These are phyloP conservation scores for Porcisia deanei DNA, from an alignment of 208 protist genomes.

Conservation along the genomic window DNA sequence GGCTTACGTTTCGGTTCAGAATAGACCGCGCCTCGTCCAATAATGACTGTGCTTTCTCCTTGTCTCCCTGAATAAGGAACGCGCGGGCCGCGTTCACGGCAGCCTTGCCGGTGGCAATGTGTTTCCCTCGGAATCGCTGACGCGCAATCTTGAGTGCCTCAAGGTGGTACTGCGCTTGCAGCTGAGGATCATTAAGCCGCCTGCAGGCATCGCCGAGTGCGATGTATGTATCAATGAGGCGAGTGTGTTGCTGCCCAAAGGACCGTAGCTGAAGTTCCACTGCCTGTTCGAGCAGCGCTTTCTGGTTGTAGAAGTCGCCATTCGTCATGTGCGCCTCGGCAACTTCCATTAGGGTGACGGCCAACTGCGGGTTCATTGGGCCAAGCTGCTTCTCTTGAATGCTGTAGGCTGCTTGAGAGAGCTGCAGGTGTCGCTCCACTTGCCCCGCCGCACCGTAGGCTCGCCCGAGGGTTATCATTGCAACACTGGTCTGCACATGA, in stretches of 20 bases:
- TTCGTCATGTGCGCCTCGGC: constrained; percentile 69
- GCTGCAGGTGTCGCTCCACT: constrained; percentile 56
- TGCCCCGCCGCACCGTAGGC: constrained; percentile 70
- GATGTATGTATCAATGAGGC: constrained; percentile 76
- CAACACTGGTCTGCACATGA: constrained; percentile 78
- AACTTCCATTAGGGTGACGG: constrained; percentile 70
- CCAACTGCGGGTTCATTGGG: constrained; percentile 75
- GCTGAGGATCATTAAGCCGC: constrained; percentile 54
- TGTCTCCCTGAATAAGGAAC: constrained; percentile 47
- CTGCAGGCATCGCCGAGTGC: constrained; percentile 70
- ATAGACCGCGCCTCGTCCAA: constrained; percentile 51
- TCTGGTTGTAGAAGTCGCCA: constrained; percentile 66
- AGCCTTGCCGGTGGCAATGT: constrained; percentile 67
- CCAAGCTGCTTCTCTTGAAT: constrained; percentile 79
- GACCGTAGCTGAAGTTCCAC: constrained; percentile 79
- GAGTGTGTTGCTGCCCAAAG: constrained; percentile 75
- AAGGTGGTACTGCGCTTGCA: constrained; percentile 65
- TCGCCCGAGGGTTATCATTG: constrained; percentile 67
- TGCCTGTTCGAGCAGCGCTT: constrained; percentile 72
- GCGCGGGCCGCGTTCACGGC: constrained; percentile 61
- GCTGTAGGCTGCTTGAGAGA: constrained; percentile 60
- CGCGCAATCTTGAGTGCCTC: constrained; percentile 73
- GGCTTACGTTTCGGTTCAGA: constrained; percentile 50
- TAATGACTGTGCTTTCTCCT: constrained; percentile 44
- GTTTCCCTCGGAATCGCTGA: constrained; percentile 59